These are phyloP conservation scores for Exsudoporus frostii DNA, from an alignment of 768 basidiomycete genomes.

Conservation along the genomic window DNA sequence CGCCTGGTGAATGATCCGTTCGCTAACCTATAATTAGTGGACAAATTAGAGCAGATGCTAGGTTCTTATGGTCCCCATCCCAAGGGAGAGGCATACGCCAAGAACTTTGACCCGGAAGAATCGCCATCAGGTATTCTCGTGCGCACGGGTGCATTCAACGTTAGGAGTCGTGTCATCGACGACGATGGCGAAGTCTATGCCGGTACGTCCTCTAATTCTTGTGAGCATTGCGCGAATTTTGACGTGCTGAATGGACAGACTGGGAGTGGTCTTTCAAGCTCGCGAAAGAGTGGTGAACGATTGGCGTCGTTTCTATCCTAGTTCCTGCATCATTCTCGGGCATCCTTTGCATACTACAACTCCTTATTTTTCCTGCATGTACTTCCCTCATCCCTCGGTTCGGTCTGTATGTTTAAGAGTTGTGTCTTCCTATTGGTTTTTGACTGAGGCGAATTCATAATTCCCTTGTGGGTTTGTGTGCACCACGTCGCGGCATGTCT, in stretches of 20 bases:
- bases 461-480: background rate
- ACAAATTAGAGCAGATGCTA: slow-evolving; percentile 91
- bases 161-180: slow-evolving; percentile 81
- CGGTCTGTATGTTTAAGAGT: slow-evolving; percentile 19
- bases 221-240: background rate
- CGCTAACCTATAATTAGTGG: slow-evolving; percentile 50
- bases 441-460: background rate
- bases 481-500: slow-evolving; percentile 8
- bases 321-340: slow-evolving; percentile 24
- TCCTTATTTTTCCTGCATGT: slow-evolving; percentile 27
- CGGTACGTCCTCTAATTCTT: slow-evolving; percentile 45
- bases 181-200: slow-evolving; percentile 82
- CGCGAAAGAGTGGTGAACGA: slow-evolving; percentile 80
- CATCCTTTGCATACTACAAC: slow-evolving; percentile 29
- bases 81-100: slow-evolving; percentile 61
- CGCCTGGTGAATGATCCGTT: background rate
- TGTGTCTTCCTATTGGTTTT: background rate
- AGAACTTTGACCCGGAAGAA: slow-evolving; percentile 73
- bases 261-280: slow-evolving; percentile 84
- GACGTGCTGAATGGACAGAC: slow-evolving; percentile 18
- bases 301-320: slow-evolving; percentile 7
- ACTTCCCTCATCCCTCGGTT: slow-evolving; percentile 9
- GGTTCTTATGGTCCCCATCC: slow-evolving; percentile 85
- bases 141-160: slow-evolving; percentile 74
- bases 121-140: slow-evolving; percentile 81